Base-by-base conservation (phyloP, 2,329 filamentous ascomycete genomes). In the Cercospora sp. region DNA sequence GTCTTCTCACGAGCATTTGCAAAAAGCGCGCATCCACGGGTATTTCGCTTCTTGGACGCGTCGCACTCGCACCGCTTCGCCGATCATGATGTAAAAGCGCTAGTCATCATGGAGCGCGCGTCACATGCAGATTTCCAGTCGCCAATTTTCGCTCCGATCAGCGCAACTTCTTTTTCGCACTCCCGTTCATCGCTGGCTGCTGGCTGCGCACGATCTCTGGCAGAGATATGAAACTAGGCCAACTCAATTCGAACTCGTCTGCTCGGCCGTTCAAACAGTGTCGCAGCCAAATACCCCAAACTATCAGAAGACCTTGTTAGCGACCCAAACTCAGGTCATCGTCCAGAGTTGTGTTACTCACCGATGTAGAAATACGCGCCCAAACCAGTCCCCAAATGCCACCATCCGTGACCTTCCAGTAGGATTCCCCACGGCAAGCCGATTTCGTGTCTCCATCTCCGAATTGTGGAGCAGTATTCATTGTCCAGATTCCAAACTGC, bases 331-430 rank as follows among this genome's bases (percentile, higher is more conserved):
- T 16, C 60, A 40, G 42, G 5, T 48, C 23, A 18, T 28, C 40
- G 26, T 13, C 20, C 40, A 13, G 28, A 40, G 9, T 51, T 3
- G n/a, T 20, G 16, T 23, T 8, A 26, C 31, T 55, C 33, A 73
- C 70, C 83, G 73, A 96, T 92, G 77, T 94, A 93, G 76, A 90
- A 91, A 79, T 96, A 96, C n/a, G 92, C 92, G 77, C 92, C 92
- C 40, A 90, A 83, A 12, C 92, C 92, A 0, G 92, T 95, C 85
- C 94, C 89, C 42, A 94, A 76, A 80, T 94, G 92, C 89, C 89
- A 91, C 89, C 89, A 91, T 9, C 89, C 89, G 78, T 91, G 89
- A 0, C 89, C 89, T 75, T 91, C 89, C 1, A 95, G 84, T 6
- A 95, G 69, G 13, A 94, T 83, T 1, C 91, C 91, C 91, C 92